Evolutionary conservation across 305 asterid species (phyloP).

Genomic region (Solanum hybrid): DNA sequence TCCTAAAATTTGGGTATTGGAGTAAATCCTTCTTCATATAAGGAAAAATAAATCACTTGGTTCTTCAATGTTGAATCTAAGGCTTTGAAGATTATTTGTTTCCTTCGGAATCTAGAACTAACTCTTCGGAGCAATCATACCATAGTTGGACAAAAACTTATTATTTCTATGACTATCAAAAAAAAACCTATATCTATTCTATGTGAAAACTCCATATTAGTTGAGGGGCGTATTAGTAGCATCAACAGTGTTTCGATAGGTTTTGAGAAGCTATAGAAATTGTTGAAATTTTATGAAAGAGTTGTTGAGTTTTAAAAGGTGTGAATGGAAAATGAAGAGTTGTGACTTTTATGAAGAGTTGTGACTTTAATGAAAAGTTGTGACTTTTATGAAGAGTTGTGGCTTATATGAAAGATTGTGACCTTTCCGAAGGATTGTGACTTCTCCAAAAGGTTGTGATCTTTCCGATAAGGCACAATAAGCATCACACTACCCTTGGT

Average conservation of each 20-base stretch:
- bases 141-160: neutral
- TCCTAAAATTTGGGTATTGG: neutral
- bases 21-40: neutral
- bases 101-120: neutral
- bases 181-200: neutral
- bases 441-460: too few relatives aligned
- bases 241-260: neutral
- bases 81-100: neutral
- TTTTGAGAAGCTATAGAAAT: neutral
- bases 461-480: too few relatives aligned
- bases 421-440: too few relatives aligned
- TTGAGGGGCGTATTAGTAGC: neutral
- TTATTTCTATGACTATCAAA: neutral
- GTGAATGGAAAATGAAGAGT: too few relatives aligned
- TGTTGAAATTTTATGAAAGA: neutral
- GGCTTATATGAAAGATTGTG: too few relatives aligned
- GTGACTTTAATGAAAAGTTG: too few relatives aligned
- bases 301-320: too few relatives aligned
- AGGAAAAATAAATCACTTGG: neutral
- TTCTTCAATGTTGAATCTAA: neutral
- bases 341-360: too few relatives aligned
- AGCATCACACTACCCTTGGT: too few relatives aligned
- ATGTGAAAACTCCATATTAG: neutral
- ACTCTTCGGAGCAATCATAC: neutral
- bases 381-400: too few relatives aligned